Conservation (phyloP, 352 stramenopile species). For the Thalassiosira livingstoniorum region DNA sequence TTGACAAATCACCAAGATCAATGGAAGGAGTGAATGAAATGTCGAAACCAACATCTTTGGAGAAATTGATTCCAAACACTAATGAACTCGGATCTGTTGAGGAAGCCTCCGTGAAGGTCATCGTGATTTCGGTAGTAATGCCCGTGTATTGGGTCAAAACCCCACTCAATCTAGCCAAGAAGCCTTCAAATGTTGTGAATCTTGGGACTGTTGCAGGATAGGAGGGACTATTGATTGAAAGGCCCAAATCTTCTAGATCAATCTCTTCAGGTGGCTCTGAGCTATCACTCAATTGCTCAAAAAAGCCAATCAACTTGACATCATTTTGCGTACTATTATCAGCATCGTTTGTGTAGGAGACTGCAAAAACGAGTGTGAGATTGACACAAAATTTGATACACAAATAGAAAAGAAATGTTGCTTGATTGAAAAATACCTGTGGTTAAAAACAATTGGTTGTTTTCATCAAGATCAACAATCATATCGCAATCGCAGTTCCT, state of each 20-base stretch:
- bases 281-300: conserved; percentile 23
- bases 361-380: too few species aligned
- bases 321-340: conserved; percentile 37
- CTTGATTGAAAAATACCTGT: too few species aligned
- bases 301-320: conserved; percentile 46
- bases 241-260: conserved; percentile 10
- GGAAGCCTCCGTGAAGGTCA: conserved; percentile 18
- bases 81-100: conserved; percentile 20
- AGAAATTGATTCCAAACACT: conserved; percentile 46
- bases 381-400: too few species aligned
- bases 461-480: too few species aligned
- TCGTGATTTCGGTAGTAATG: conserved; percentile 29
- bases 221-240: conserved; percentile 43
- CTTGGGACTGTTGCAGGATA: conserved; percentile 32
- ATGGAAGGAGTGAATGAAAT: conserved; percentile 34
- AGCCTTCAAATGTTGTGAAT: conserved; percentile 41
- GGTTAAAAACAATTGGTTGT: too few species aligned
- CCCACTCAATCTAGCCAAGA: conserved; percentile 30
- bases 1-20: conserved; percentile 38
- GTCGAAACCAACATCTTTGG: conserved; percentile 14
- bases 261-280: not conserved
- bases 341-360: too few species aligned
- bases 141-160: conserved; percentile 35
- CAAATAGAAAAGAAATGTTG: too few species aligned
- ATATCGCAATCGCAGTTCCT: too few species aligned